Evolutionary conservation across 2,329 filamentous ascomycete species (phyloP), one percentile per base, ranked within the genome.

Genomic region (Diaporthe longicolla): DNA sequence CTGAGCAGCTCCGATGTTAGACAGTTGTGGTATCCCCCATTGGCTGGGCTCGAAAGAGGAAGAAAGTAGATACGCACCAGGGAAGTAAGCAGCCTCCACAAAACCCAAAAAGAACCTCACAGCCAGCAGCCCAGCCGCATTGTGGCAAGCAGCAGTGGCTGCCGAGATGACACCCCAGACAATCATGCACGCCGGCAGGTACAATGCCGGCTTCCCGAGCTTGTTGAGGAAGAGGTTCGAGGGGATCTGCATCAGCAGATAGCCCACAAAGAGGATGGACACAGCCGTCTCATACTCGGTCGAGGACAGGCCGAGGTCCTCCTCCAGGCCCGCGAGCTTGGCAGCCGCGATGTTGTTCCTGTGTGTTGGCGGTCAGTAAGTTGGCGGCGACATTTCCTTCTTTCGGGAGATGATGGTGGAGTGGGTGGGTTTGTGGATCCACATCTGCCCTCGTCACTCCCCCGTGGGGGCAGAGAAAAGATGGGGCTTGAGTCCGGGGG

Each of bases 171-270:
- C 74, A 9, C 85, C 86, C 86, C 86, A 88, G 5, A 87, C 58
- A n/a, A 85, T 81, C 85, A 87, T 87, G 61, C 85, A 87, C 45
- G 78, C 77, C 24, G 84, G 83, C 11, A 88, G 80, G 77, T 88
- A 86, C 37, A 87, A 73, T 7, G 84, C 84, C 5, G 86, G 86
- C 74, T 85, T 85, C 10, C 85, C 86, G n/a, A 86, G 83, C 78
- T 87, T 87, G 77, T 88, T 88, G n/a, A 89, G 78, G 54, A 88
- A 82, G 68, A 88, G 77, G 70, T 89, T 89, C 1, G 86, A 87
- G 0, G 87, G 87, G 11, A 89, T 84, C 77, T 88, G 86, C 82
- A 88, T 87, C 43, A 88, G 78, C 21, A 88, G 80, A 75, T 88
- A 88, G 81, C 86, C 86, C 17, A 88, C 85, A 70, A 88, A 89